Conservation (phyloP, 768 basidiomycete species). For the Hydnomerulius pinastri region DNA sequence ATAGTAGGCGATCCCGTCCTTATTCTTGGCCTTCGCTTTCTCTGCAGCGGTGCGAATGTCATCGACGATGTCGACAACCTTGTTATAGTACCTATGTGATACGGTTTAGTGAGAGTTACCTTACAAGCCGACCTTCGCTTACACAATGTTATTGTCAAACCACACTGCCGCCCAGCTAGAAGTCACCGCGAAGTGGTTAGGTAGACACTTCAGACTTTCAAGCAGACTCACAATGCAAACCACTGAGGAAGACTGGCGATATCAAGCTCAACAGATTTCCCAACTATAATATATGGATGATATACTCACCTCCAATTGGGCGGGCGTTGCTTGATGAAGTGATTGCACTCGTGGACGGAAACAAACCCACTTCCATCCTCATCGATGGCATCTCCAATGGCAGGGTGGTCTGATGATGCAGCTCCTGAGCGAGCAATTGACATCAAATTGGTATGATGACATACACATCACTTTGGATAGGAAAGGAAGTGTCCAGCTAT, state of each 20-base stretch:
- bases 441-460: background rate
- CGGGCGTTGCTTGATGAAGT: constrained; percentile 7
- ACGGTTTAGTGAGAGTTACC: background rate
- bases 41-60: background rate
- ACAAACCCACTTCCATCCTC: constrained; percentile 27
- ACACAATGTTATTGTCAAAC: background rate
- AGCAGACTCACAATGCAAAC: background rate
- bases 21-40: background rate
- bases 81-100: background rate
- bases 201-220: background rate
- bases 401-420: constrained; percentile 20
- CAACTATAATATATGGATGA: background rate
- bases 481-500: constrained; percentile 26
- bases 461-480: constrained; percentile 25
- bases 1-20: background rate
- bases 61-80: background rate
- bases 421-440: too few species aligned
- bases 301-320: background rate
- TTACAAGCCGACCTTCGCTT: background rate
- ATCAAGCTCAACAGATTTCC: background rate
- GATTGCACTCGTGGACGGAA: constrained; percentile 25
- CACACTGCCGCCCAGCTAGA: background rate
- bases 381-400: constrained; percentile 28
- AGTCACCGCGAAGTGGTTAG: background rate
- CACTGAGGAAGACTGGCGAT: background rate